These are phyloP conservation scores for Tieghemostelium lacteum DNA, from an alignment of 78 protist species.

Conservation along the genomic window DNA sequence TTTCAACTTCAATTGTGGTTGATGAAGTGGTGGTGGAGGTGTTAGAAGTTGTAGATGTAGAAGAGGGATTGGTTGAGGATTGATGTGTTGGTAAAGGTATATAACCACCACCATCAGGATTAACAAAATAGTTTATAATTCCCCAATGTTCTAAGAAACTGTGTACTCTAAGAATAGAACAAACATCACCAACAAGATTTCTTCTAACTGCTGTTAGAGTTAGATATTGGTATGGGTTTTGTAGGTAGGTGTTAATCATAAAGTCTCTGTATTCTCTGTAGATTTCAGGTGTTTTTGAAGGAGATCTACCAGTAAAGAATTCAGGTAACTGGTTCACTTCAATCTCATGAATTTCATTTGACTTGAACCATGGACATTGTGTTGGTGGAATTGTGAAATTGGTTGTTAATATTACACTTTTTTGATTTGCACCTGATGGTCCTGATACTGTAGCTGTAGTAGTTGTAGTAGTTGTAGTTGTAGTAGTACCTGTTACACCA, in stretches of 20 bases:
- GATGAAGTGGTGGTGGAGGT: background rate
- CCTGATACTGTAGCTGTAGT: background rate
- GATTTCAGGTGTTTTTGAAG: constrained; percentile 67
- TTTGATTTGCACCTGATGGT: background rate
- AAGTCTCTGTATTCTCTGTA: constrained; percentile 73
- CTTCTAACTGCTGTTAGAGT: constrained; percentile 71
- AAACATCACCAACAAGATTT: constrained; percentile 39
- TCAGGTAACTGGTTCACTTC: constrained; percentile 41
- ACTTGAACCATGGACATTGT: constrained; percentile 56
- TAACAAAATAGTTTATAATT: constrained; percentile 65
- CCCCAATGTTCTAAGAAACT: constrained; percentile 85
- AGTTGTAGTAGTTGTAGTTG: background rate
- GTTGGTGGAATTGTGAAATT: constrained; percentile 33
- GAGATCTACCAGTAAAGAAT: constrained; percentile 59
- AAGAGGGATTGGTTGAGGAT: background rate
- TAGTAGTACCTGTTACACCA: background rate
- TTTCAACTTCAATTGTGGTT: background rate
- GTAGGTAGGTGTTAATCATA: constrained; percentile 71
- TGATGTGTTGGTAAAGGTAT: constrained; percentile 35
- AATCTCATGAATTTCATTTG: constrained; percentile 38
- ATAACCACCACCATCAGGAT: constrained; percentile 38
- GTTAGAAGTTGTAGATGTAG: too few relatives aligned
- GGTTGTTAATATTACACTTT: constrained; percentile 6
- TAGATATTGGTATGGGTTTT: constrained; percentile 70
- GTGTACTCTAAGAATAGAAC: constrained; percentile 59